Evolutionary conservation across 345 rosid species (phyloP).

Genomic region (Ceriops tagal): DNA sequence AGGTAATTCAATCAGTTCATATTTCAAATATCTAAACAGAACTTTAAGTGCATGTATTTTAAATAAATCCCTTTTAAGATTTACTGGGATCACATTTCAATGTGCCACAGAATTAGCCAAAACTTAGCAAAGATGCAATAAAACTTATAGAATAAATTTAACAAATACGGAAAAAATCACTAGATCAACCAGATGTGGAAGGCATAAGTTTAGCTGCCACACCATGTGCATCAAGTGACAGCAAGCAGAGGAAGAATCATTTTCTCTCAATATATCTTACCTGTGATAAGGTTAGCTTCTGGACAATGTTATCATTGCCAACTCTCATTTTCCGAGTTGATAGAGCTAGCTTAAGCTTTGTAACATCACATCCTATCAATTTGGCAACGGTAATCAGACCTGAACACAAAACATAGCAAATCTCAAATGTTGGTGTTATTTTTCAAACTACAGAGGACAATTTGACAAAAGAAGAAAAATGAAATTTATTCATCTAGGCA

Average conservation of each 20-base stretch:
- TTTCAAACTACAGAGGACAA: not conserved
- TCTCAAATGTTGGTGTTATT: not conserved
- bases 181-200: not conserved
- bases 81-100: not conserved
- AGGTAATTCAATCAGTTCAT: too few species aligned
- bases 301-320: conserved; percentile 84
- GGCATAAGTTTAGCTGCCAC: too few species aligned
- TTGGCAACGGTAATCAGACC: conserved; percentile 71
- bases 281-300: conserved; percentile 83
- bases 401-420: conserved; percentile 28
- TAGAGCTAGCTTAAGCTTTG: conserved; percentile 65
- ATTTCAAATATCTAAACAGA: too few species aligned
- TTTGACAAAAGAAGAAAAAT: not conserved
- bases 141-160: too few species aligned
- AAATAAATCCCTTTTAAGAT: too few species aligned
- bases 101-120: not conserved
- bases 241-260: not conserved
- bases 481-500: not conserved
- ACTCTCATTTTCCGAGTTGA: conserved; percentile 94
- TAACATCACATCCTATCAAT: conserved; percentile 71
- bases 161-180: not conserved
- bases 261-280: conserved; percentile 31
- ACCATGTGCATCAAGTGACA: too few species aligned
- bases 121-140: too few species aligned
- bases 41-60: too few species aligned